A percentile compares a stretch with the other conserved stretches of the same genome.
phyloP scores from a whole-genome alignment of 176 grass and related monocot genomes.

The Triticum aestivum region DNA sequence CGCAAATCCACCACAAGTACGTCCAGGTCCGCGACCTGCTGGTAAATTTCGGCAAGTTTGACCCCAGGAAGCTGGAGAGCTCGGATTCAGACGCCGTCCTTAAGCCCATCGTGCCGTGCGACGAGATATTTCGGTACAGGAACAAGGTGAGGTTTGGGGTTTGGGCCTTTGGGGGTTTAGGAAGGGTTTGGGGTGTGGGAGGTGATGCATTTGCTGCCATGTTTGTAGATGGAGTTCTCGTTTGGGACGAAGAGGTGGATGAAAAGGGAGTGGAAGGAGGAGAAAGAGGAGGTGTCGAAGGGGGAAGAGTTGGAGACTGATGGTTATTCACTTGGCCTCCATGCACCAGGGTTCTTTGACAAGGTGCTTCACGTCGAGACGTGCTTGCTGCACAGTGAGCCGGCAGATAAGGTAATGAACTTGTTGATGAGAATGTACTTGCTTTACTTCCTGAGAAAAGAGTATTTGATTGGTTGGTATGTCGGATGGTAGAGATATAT shows the following conservation, averaged over 20 bases:
- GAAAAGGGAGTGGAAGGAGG: slow-evolving; percentile 43
- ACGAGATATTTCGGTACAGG: slow-evolving; percentile 81
- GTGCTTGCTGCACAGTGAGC: slow-evolving; percentile 89
- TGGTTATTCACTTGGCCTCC: slow-evolving; percentile 69
- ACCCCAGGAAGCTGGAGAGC: slow-evolving; percentile 35
- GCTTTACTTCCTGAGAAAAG: neutral
- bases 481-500: neutral
- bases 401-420: slow-evolving; percentile 66
- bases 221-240: slow-evolving; percentile 96
- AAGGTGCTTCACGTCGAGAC: slow-evolving; percentile 80
- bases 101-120: slow-evolving; percentile 78
- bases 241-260: slow-evolving; percentile 89
- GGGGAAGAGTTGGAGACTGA: slow-evolving; percentile 24
- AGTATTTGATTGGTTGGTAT: neutral
- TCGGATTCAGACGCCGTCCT: slow-evolving; percentile 40
- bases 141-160: slow-evolving; percentile 67
- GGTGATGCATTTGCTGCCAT: slow-evolving; percentile 8
- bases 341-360: slow-evolving; percentile 87
- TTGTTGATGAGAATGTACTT: neutral
- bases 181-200: slow-evolving; percentile 32
- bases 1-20: slow-evolving; percentile 74
- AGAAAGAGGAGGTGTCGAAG: slow-evolving; percentile 6
- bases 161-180: slow-evolving; percentile 23
- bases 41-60: slow-evolving; percentile 71
- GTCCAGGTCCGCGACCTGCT: slow-evolving; percentile 82